Percentiles rank a stretch among this genome's conserved stretches.
These are phyloP conservation scores for Cymodocea nodosa DNA, from an alignment of 116 monocot genomes.

Conservation along the genomic window DNA sequence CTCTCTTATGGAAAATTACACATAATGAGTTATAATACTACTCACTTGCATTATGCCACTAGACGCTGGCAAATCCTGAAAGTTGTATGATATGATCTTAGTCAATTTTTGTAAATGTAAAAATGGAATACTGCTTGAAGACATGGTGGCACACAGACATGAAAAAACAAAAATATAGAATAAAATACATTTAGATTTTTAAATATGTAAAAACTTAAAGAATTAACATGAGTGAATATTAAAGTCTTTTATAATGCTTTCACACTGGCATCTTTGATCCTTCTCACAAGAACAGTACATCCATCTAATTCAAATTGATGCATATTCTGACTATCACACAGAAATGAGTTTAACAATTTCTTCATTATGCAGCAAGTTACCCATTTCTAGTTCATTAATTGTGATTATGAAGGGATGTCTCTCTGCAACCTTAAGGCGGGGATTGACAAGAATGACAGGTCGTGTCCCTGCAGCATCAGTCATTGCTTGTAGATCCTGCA, in stretches of 20 bases:
- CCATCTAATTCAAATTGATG: too few species aligned
- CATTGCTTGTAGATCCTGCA: conserved; percentile 79
- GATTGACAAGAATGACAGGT: conserved; percentile 92
- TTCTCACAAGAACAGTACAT: too few species aligned
- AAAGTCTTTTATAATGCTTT: too few species aligned
- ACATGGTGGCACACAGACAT: too few species aligned
- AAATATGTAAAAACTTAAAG: too few species aligned
- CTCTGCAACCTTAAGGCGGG: conserved; percentile 66
- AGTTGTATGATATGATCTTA: background rate
- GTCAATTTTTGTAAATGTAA: background rate
- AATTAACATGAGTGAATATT: too few species aligned
- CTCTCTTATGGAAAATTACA: background rate
- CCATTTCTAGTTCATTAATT: background rate
- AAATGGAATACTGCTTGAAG: background rate
- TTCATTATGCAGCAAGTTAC: background rate
- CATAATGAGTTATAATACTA: background rate
- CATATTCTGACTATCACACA: too few species aligned
- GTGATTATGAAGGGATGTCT: background rate
- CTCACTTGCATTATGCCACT: conserved; percentile 97
- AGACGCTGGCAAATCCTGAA: conserved; percentile 87
- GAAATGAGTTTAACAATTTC: too few species aligned
- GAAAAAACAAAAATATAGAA: too few species aligned
- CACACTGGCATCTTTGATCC: too few species aligned
- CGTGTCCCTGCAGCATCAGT: conserved; percentile 75
- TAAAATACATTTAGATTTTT: too few species aligned